phyloP scores from a whole-genome alignment of 192 early-diverging fungal genomes.

The Coemansia sp. region DNA sequence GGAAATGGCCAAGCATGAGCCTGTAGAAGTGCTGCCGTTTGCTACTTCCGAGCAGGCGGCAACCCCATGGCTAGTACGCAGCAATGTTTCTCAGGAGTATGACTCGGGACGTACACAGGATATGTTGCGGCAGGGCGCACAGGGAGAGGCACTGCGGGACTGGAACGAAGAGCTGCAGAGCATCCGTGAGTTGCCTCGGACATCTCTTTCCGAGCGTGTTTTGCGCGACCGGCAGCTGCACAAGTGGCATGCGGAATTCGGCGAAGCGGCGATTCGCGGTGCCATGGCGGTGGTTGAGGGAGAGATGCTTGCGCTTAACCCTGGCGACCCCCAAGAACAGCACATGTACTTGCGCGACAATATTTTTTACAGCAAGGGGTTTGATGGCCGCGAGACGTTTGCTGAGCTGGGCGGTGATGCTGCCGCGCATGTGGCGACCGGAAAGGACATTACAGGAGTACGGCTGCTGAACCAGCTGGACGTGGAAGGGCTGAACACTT shows the following conservation, averaged over 20 bases:
- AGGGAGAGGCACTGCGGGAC: constrained; percentile 64
- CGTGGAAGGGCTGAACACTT: constrained; percentile 77
- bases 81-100: constrained; percentile 23
- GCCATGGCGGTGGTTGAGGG: constrained; percentile 82
- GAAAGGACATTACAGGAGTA: constrained; percentile 94
- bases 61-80: constrained; percentile 81
- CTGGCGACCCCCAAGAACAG: constrained; percentile 66
- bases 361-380: constrained; percentile 91
- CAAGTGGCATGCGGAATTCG: constrained; percentile 87
- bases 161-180: constrained; percentile 98
- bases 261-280: constrained; percentile 83
- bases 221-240: constrained; percentile 79
- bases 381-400: constrained; percentile 84
- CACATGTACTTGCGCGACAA: constrained; percentile 94
- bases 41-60: constrained; percentile 60
- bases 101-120: constrained; percentile 36
- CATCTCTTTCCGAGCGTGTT: constrained; percentile 76
- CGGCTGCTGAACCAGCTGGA: constrained; percentile 70
- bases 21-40: constrained; percentile 79
- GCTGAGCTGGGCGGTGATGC: constrained; percentile 79
- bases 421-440: constrained; percentile 88
- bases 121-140: constrained; percentile 27
- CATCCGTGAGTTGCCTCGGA: constrained; percentile 77
- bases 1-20: constrained; percentile 56
- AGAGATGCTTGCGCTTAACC: constrained; percentile 74